phyloP scores from a whole-genome alignment of 495 filamentous ascomycete species.

The Corynascus novoguineensis region DNA sequence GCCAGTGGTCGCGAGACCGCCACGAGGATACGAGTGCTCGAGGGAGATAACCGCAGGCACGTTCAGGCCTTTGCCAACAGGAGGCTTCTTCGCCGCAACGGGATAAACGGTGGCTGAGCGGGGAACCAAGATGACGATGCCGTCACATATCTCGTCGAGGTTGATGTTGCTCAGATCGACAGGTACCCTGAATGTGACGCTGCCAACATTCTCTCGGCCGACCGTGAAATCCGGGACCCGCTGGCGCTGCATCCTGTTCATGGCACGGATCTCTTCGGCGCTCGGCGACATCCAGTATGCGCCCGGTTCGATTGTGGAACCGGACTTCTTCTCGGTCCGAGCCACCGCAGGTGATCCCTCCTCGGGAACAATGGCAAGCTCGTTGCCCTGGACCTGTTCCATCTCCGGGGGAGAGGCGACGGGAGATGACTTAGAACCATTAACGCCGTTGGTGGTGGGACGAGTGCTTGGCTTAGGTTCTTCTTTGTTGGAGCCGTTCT shows the following conservation, averaged over 20 bases:
- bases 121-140: conserved; percentile 65
- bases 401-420: conserved; percentile 53
- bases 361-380: conserved; percentile 75
- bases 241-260: conserved; percentile 68
- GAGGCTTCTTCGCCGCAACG: conserved; percentile 65
- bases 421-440: conserved; percentile 42
- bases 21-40: conserved; percentile 85
- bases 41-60: conserved; percentile 79
- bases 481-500: conserved; percentile 47
- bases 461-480: conserved; percentile 56
- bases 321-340: conserved; percentile 20
- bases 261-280: conserved; percentile 61
- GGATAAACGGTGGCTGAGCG: conserved; percentile 85
- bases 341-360: conserved; percentile 45
- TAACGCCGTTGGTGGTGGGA: conserved; percentile 44
- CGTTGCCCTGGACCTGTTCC: conserved; percentile 67
- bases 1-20: conserved; percentile 30
- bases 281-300: conserved; percentile 81
- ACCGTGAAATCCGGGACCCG: conserved; percentile 67
- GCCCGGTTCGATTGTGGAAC: conserved; percentile 57
- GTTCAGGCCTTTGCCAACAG: conserved; percentile 80
- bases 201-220: conserved; percentile 73
- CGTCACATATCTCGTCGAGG: conserved; percentile 63
- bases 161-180: conserved; percentile 73
- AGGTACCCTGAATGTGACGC: conserved; percentile 70